These are phyloP conservation scores for Craspedostauros australis DNA, from an alignment of 108 stramenopile genomes.

Conservation along the genomic window DNA sequence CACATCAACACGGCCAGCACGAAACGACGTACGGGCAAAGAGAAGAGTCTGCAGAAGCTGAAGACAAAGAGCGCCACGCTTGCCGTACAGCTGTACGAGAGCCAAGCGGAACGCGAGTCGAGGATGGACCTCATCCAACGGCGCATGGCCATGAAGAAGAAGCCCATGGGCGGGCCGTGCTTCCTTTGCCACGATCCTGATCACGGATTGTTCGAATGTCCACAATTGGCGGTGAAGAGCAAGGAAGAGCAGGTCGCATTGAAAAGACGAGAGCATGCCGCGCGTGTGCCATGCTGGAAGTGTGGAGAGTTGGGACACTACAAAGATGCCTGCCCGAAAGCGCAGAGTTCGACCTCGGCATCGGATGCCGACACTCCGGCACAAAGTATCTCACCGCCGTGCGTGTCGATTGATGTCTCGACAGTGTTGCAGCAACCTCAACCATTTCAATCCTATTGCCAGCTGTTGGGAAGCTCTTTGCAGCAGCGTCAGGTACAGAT, in stretches of 20 bases:
- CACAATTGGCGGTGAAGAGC: constrained; percentile 18
- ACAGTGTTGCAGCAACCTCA: constrained; percentile 14
- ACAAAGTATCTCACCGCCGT: constrained; percentile 37
- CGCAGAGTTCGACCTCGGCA: too few species aligned
- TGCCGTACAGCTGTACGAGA: constrained; percentile 10
- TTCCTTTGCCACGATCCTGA: constrained; percentile 36
- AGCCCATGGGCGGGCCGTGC: constrained; percentile 32
- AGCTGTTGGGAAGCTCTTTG: constrained; percentile 34
- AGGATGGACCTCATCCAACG: constrained; percentile 31
- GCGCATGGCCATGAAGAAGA: constrained; percentile 22
- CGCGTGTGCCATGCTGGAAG: constrained; percentile 51
- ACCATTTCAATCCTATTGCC: constrained; percentile 47
- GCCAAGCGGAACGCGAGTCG: background rate
- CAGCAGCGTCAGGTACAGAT: constrained; percentile 27
- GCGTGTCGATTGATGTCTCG: constrained; percentile 37
- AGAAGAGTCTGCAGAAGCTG: constrained; percentile 1
- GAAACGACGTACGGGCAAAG: constrained; percentile 19
- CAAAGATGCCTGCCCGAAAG: constrained; percentile 36
- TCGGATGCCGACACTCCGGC: constrained; percentile 17
- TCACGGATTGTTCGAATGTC: constrained; percentile 31
- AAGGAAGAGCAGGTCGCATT: constrained; percentile 19
- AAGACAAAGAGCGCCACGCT: constrained; percentile 4
- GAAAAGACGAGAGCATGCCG: constrained; percentile 20
- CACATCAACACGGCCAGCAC: constrained; percentile 3
- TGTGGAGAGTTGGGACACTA: constrained; percentile 48